These are phyloP conservation scores for Plasmodium coatneyi DNA, from an alignment of 169 alveolate genomes.

Conservation along the genomic window DNA sequence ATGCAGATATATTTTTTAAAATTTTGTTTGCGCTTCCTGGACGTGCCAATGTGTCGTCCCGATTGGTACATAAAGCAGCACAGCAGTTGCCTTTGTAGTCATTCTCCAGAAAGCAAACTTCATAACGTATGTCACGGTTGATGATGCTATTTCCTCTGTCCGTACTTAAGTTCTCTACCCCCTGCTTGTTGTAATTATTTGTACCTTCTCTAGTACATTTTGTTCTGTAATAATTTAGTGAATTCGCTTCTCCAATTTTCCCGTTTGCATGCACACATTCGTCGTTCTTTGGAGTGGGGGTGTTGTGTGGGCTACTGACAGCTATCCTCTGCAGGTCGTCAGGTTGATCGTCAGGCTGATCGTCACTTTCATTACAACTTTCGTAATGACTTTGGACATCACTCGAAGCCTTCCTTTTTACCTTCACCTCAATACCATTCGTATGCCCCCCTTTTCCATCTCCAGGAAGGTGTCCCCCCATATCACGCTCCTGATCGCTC, in stretches of 20 bases:
- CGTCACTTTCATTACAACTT: neutral
- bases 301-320: neutral
- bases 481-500: neutral
- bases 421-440: neutral
- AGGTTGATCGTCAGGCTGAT: neutral
- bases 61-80: neutral
- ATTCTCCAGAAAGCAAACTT: neutral
- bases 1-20: neutral
- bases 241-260: neutral
- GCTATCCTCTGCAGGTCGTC: too few species aligned
- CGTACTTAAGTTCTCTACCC: neutral
- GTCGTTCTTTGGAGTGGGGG: neutral
- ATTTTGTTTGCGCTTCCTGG: neutral
- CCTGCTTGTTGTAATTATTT: neutral
- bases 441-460: neutral
- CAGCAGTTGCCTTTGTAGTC: neutral
- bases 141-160: neutral
- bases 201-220: neutral
- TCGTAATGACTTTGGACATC: neutral
- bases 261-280: neutral
- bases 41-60: neutral
- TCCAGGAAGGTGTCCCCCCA: neutral
- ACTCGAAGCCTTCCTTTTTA: neutral
- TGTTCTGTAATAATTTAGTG: neutral
- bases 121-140: neutral